phyloP scores from a whole-genome alignment of 768 basidiomycete genomes.

The Psilocybe subaeruginosa region DNA sequence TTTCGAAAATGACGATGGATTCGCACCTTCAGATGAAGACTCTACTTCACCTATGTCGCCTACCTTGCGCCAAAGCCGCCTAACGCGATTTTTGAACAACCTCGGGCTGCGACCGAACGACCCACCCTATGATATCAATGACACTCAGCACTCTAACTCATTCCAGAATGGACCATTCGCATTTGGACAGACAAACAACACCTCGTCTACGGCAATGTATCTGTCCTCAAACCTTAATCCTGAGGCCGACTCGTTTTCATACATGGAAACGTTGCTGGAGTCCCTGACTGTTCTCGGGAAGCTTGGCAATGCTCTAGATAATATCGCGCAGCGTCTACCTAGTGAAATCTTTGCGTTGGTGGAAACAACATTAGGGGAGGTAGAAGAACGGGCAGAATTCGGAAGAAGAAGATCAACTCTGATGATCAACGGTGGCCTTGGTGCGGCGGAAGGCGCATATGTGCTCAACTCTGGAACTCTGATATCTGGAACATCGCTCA shows the following conservation, averaged over 20 bases:
- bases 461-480: conserved; percentile 42
- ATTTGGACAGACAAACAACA: conserved; percentile 1
- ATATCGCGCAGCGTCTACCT: conserved; percentile 79
- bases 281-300: conserved; percentile 92
- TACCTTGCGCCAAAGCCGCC: conserved; percentile 45
- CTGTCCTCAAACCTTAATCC: conserved; percentile 56
- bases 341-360: conserved; percentile 84
- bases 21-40: conserved; percentile 28
- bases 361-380: conserved; percentile 87
- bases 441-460: conserved; percentile 55
- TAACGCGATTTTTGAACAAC: conserved; percentile 65
- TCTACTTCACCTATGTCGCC: conserved; percentile 43
- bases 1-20: conserved; percentile 55
- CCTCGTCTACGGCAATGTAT: conserved; percentile 20
- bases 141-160: conserved; percentile 34
- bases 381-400: conserved; percentile 88
- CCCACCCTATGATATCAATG: conserved; percentile 67
- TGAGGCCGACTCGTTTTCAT: conserved; percentile 90
- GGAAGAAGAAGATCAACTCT: conserved; percentile 53
- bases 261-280: conserved; percentile 91
- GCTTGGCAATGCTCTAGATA: conserved; percentile 83
- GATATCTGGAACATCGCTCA: conserved; percentile 23
- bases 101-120: conserved; percentile 78
- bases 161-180: conserved; percentile 2
- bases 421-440: conserved; percentile 35